A percentile compares a stretch with the other conserved stretches of the same genome.
phyloP scores from a whole-genome alignment of 495 filamentous ascomycete species.

The Ramalina intermedia region DNA sequence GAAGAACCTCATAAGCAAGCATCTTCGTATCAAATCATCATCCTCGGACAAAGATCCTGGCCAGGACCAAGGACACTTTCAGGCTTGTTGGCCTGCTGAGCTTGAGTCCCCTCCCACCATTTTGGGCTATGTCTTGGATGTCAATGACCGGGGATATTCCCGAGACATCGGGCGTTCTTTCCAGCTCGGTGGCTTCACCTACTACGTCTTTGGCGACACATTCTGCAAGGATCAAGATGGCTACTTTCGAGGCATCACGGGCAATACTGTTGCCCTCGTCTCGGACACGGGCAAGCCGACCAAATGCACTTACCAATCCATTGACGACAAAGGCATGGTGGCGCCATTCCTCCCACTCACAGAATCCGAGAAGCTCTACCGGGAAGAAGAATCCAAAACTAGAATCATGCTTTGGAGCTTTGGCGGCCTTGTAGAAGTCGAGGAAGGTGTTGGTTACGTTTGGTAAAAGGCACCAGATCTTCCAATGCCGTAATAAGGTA shows the following conservation, averaged over 20 bases:
- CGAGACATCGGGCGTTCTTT: constrained; percentile 17
- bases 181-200: constrained; percentile 6
- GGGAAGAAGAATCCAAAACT: constrained; percentile 1
- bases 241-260: constrained; percentile 15
- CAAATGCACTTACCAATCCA: constrained; percentile 4
- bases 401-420: constrained; percentile 15
- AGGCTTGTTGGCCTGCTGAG: constrained; percentile 7
- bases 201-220: constrained; percentile 17
- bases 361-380: constrained; percentile 4
- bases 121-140: constrained; percentile 12
- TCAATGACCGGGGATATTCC: constrained; percentile 6
- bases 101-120: background rate
- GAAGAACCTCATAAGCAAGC: too few species aligned
- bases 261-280: constrained; percentile 11
- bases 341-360: constrained; percentile 6
- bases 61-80: background rate
- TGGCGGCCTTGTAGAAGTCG: constrained; percentile 14
- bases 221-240: constrained; percentile 15
- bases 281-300: background rate
- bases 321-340: constrained; percentile 5
- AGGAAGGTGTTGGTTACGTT: constrained; percentile 6
- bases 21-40: too few species aligned
- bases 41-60: too few species aligned
- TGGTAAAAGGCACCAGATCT: constrained; percentile 1
- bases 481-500: too few species aligned